Evolutionary conservation across 2,329 filamentous ascomycete species (phyloP), one percentile per base, ranked within the genome.

Genomic region (Blumeriella jaapii): DNA sequence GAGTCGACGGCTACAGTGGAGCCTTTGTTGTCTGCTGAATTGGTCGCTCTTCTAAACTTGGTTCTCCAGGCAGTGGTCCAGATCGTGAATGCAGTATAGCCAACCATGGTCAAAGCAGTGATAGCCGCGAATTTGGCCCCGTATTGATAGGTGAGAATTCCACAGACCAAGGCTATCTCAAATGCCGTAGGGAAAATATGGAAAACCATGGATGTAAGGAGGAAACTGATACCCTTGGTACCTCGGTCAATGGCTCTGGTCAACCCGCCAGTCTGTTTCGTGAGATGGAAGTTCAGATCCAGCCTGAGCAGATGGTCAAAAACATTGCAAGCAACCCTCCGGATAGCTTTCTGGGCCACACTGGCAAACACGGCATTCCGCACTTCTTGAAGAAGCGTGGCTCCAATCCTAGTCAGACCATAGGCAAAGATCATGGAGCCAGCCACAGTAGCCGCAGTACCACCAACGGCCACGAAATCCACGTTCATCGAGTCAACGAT

Each of bases 401-500:
- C 82, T 22, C 87, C 81, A 52, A 98, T 83, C 46, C 91, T 75
- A 3, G 91, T 85, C 7, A 77, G 74, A 40, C 91, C 91, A 59
- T 98, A 94, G 38, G 85, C 91, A 47, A 98, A 62, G 37, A 98
- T 91, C 74, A 95, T 86, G 39, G 83, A 81, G 3, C 91, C 89
- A 8, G 86, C 91, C 6, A 94, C 79, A 0, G 85, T 86, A 34
- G 79, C 82, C 17, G 85, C 87, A 0, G 86, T 94, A 6, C 86
- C 87, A n/a, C 86, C 89, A 5, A 83, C 63, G 11, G 80, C 70
- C n/a, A 74, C 71, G 55, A 94, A 78, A 59, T 98, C 91, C 48
- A 98, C 73, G 58, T 98, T 98, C 85, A 98, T 94, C 13, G 84
- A 78, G 59, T 98, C 93, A 26, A 98, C 84, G 46, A 98, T 96